These are phyloP conservation scores for Fraxinus floribunda DNA, from an alignment of 305 asterid genomes.

Conservation along the genomic window DNA sequence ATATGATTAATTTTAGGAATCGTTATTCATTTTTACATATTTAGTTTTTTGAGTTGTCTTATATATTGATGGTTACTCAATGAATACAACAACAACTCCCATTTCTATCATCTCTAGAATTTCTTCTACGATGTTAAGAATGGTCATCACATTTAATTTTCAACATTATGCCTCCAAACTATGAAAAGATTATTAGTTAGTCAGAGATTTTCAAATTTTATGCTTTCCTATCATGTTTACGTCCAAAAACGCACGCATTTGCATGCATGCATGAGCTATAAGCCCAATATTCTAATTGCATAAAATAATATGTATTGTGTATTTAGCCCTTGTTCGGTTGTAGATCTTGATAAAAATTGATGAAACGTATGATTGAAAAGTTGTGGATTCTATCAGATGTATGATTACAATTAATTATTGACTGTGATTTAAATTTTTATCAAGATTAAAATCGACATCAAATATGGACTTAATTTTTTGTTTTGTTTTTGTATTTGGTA, in stretches of 20 bases:
- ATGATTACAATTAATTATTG: background rate
- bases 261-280: background rate
- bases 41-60: too few relatives aligned
- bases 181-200: background rate
- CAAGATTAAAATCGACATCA: background rate
- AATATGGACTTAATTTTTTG: too few relatives aligned
- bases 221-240: background rate
- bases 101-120: too few relatives aligned
- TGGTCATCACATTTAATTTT: background rate
- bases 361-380: background rate
- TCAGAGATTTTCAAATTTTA: background rate
- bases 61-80: too few relatives aligned
- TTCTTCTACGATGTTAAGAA: background rate
- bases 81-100: too few relatives aligned
- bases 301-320: background rate
- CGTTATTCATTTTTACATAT: too few relatives aligned
- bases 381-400: background rate
- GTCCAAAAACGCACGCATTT: background rate
- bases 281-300: background rate
- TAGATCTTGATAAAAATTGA: background rate
- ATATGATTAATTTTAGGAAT: too few relatives aligned
- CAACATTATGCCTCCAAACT: background rate
- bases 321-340: too few relatives aligned
- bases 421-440: too few relatives aligned
- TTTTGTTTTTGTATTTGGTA: background rate